phyloP scores from a whole-genome alignment of 2,329 filamentous ascomycete genomes.

The Aureobasidium sp. region DNA sequence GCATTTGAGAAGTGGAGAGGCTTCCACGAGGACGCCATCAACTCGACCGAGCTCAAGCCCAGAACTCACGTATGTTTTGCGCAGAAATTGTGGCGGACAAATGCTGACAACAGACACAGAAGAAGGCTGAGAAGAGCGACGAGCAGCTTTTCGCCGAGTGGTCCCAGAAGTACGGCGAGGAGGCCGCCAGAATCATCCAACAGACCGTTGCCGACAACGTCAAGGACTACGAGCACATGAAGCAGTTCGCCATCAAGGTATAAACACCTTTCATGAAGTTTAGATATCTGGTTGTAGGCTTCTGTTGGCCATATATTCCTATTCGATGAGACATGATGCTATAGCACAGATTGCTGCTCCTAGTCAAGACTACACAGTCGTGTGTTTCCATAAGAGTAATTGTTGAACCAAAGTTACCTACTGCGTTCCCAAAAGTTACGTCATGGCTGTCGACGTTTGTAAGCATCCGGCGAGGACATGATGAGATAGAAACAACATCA shows the following conservation, averaged over 20 bases:
- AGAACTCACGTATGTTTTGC: conserved; percentile 51
- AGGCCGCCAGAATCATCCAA: conserved; percentile 63
- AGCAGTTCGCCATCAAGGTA: conserved; percentile 62
- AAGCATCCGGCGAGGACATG: not conserved
- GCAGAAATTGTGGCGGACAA: not conserved
- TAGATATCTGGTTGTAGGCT: not conserved
- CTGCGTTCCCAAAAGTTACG: not conserved
- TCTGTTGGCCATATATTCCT: not conserved
- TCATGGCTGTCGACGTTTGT: not conserved
- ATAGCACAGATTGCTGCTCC: not conserved
- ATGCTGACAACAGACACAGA: conserved; percentile 28
- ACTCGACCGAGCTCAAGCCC: conserved; percentile 68
- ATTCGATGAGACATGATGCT: not conserved
- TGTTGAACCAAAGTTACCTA: not conserved
- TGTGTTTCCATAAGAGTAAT: not conserved
- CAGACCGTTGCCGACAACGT: conserved; percentile 66
- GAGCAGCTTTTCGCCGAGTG: conserved; percentile 66
- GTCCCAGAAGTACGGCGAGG: conserved; percentile 65
- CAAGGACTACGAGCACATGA: conserved; percentile 72
- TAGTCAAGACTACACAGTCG: not conserved
- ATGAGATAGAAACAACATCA: not conserved
- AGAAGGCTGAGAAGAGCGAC: conserved; percentile 56
- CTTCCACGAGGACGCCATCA: conserved; percentile 91
- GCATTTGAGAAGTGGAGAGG: conserved; percentile 96
- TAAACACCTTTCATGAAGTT: not conserved